phyloP scores from a whole-genome alignment of 768 basidiomycete genomes.

The Phaffia tasmanica region DNA sequence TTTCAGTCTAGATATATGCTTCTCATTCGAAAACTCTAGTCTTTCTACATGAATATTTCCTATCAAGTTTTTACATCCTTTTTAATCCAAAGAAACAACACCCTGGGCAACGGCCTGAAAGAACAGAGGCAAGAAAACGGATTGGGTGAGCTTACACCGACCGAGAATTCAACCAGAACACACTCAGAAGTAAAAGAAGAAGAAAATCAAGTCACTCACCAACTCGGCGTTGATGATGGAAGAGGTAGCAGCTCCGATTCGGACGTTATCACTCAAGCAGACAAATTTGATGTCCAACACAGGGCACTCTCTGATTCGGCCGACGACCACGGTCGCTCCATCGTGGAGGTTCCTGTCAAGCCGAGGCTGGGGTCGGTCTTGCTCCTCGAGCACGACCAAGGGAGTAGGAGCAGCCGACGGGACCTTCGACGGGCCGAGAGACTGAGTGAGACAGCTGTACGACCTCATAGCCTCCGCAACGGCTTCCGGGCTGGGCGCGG shows the following conservation, averaged over 20 bases:
- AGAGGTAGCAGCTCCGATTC: constrained; percentile 90
- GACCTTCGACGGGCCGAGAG: constrained; percentile 47
- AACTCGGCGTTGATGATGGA: constrained; percentile 88
- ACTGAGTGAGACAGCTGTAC: constrained; percentile 65
- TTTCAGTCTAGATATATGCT: too few relatives aligned
- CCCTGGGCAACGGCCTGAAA: constrained; percentile 14
- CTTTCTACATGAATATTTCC: too few relatives aligned
- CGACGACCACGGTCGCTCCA: constrained; percentile 83
- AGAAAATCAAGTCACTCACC: too few relatives aligned
- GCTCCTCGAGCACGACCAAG: constrained; percentile 82
- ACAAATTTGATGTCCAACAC: constrained; percentile 76
- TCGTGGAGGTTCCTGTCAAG: constrained; percentile 80
- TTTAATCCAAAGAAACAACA: background rate
- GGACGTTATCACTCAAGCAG: constrained; percentile 60
- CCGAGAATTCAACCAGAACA: too few relatives aligned
- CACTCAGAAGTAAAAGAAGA: too few relatives aligned
- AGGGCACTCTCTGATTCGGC: constrained; percentile 75
- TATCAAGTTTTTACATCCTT: too few relatives aligned
- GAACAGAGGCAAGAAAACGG: too few relatives aligned
- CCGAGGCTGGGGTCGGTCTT: constrained; percentile 86
- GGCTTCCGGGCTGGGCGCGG: constrained; percentile 75
- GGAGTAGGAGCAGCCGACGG: constrained; percentile 77
- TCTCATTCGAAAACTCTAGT: too few relatives aligned
- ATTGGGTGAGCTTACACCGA: too few relatives aligned
- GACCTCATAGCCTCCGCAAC: constrained; percentile 66